These are phyloP conservation scores for Aspergillus felis DNA, from an alignment of 2,329 filamentous ascomycete species.

Conservation along the genomic window DNA sequence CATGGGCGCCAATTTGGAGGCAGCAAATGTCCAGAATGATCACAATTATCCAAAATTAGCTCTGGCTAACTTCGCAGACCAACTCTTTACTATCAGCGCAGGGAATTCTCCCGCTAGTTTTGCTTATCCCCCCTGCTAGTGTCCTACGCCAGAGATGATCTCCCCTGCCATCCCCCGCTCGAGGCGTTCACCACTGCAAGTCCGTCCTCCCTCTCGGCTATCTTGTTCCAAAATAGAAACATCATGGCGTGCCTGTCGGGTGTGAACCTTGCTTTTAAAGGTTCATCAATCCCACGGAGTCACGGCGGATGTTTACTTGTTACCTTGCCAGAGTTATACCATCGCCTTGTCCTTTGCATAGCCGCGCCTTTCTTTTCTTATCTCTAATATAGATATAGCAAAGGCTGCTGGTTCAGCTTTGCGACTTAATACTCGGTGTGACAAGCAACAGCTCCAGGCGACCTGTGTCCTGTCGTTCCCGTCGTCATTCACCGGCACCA, in stretches of 20 bases:
- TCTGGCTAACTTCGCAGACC: conserved; percentile 11
- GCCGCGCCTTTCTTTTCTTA: conserved; percentile 24
- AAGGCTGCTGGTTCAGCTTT: conserved; percentile 43
- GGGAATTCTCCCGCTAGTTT: conserved; percentile 3
- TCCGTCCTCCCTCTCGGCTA: conserved; percentile 12
- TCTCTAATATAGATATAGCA: conserved; percentile 30
- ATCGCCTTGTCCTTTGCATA: conserved; percentile 17
- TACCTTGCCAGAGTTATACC: conserved; percentile 13
- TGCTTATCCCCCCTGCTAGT: conserved; percentile 2
- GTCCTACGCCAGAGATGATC: conserved; percentile 9
- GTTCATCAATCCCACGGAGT: conserved; percentile 16
- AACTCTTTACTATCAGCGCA: neutral
- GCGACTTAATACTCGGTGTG: conserved; percentile 20
- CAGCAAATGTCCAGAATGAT: conserved; percentile 3
- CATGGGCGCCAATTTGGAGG: conserved; percentile 16
- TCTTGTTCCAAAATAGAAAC: conserved; percentile 22
- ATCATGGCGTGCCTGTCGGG: conserved; percentile 13
- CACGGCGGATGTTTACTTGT: conserved; percentile 5
- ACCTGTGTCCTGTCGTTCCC: conserved; percentile 13
- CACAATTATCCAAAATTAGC: conserved; percentile 24
- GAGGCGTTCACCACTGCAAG: conserved; percentile 12
- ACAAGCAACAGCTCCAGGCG: conserved; percentile 10
- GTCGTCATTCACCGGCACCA: conserved; percentile 5
- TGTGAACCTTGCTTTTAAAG: conserved; percentile 17
- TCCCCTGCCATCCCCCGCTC: conserved; percentile 8